Conservation (phyloP, 768 basidiomycete genomes). For the Cystoderma amianthinum region DNA sequence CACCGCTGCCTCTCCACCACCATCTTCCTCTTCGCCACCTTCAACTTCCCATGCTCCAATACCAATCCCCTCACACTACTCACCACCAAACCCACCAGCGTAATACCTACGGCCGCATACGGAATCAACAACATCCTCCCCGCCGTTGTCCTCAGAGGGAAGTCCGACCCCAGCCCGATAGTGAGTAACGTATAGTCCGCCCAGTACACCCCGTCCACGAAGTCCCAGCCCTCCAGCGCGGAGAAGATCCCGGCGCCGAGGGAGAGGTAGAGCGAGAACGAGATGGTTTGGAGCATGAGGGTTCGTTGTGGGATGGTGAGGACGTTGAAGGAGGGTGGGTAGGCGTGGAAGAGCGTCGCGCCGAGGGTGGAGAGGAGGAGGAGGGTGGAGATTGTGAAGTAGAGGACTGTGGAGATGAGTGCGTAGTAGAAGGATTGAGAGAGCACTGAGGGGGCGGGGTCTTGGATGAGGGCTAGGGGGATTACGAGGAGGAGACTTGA, state of each 20-base stretch:
- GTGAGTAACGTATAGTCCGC: slow-evolving; percentile 35
- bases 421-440: slow-evolving; percentile 33
- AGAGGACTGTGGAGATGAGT: slow-evolving; percentile 21
- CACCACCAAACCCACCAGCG: slow-evolving; percentile 28
- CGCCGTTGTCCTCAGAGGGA: slow-evolving; percentile 18
- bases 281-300: slow-evolving; percentile 34
- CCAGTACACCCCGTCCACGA: slow-evolving; percentile 32
- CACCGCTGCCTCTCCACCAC: slow-evolving; percentile 23
- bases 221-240: slow-evolving; percentile 26
- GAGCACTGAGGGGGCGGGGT: slow-evolving; percentile 12
- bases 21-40: slow-evolving; percentile 23
- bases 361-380: slow-evolving; percentile 19
- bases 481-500: slow-evolving; percentile 25
- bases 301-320: slow-evolving; percentile 32
- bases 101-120: slow-evolving; percentile 28
- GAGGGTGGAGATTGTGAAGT: slow-evolving; percentile 21
- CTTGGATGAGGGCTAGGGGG: slow-evolving; percentile 21
- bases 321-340: slow-evolving; percentile 25
- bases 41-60: slow-evolving; percentile 26
- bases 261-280: slow-evolving; percentile 30
- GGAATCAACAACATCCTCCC: slow-evolving; percentile 27
- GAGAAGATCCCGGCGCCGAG: slow-evolving; percentile 30
- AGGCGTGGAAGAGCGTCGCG: slow-evolving; percentile 23
- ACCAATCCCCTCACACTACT: slow-evolving; percentile 29
- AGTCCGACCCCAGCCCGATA: slow-evolving; percentile 32